Percentiles rank a stretch among this genome's conserved stretches.
Evolutionary conservation across 2,329 filamentous ascomycete species (phyloP).

Genomic region (Metarhizium humberi): DNA sequence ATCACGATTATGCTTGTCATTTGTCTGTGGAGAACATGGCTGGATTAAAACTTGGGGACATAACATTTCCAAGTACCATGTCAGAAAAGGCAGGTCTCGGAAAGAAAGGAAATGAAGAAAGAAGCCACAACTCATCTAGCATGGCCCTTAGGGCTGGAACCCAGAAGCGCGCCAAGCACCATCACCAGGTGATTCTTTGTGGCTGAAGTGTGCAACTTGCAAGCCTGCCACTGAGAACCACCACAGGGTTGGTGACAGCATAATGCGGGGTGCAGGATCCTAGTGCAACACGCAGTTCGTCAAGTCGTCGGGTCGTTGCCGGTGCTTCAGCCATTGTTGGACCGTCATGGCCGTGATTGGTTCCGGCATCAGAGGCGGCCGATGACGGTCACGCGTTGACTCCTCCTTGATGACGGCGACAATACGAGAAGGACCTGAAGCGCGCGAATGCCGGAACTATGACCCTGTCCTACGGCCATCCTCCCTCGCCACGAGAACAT

Average conservation of each 20-base stretch:
- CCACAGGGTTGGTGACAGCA: neutral
- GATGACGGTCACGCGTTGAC: neutral
- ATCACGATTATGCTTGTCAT: neutral
- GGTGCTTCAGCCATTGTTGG: neutral
- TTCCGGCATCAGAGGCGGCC: neutral
- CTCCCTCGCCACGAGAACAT: neutral
- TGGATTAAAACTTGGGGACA: too few species aligned
- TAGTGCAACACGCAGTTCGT: neutral
- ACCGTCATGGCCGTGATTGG: neutral
- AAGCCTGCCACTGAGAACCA: neutral
- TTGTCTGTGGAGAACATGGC: too few species aligned
- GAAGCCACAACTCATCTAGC: neutral
- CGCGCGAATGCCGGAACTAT: neutral
- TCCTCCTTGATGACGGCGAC: neutral
- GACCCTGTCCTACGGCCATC: neutral
- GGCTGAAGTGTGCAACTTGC: neutral
- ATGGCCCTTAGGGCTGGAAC: neutral
- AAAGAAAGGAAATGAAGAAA: neutral
- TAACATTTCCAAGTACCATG: too few species aligned
- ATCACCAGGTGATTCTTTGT: neutral
- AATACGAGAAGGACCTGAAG: neutral
- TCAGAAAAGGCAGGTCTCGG: too few species aligned
- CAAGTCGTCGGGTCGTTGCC: neutral
- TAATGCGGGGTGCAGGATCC: neutral
- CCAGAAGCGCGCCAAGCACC: too few species aligned